A percentile compares a stretch with the other conserved stretches of the same genome.
Evolutionary conservation across 2,329 filamentous ascomycete species (phyloP).

Genomic region (Mariannaea elegans): DNA sequence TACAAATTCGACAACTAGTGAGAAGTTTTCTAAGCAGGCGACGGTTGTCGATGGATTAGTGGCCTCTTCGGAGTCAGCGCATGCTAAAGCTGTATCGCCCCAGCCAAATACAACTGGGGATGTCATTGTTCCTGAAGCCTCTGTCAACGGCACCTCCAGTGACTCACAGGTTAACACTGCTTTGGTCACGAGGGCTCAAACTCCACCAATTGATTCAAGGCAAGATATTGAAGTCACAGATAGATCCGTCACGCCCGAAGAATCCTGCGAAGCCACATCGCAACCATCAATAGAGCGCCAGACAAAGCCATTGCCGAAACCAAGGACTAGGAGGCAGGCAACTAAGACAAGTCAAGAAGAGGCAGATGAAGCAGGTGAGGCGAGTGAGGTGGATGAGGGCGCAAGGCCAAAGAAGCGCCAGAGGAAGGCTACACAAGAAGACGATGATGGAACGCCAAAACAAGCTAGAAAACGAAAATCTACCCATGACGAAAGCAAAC

Average conservation of each 20-base stretch:
- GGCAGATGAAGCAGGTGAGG: slow-evolving; percentile 26
- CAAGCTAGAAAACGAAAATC: slow-evolving; percentile 41
- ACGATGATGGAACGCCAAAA: slow-evolving; percentile 26
- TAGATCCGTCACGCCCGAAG: slow-evolving; percentile 17
- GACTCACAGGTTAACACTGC: not conserved
- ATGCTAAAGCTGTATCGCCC: slow-evolving; percentile 17
- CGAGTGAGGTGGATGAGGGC: slow-evolving; percentile 27
- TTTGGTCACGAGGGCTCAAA: not conserved
- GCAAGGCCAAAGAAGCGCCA: slow-evolving; percentile 46
- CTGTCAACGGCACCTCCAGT: not conserved
- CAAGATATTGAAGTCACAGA: slow-evolving; percentile 26
- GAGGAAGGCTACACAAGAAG: slow-evolving; percentile 41
- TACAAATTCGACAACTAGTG: not conserved
- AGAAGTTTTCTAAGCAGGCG: not conserved
- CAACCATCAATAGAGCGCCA: slow-evolving; percentile 18
- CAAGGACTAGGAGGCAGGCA: slow-evolving; percentile 31
- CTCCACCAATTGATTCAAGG: slow-evolving; percentile 25
- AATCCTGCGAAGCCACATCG: slow-evolving; percentile 19
- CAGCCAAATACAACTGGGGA: not conserved
- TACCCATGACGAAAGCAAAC: slow-evolving; percentile 36
- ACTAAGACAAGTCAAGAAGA: not conserved
- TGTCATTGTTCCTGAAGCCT: not conserved
- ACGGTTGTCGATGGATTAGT: not conserved
- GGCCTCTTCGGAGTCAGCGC: slow-evolving; percentile 5
- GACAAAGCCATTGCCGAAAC: slow-evolving; percentile 24